phyloP scores from a whole-genome alignment of 139 green algal species.

The Monoraphidium neglectum region DNA sequence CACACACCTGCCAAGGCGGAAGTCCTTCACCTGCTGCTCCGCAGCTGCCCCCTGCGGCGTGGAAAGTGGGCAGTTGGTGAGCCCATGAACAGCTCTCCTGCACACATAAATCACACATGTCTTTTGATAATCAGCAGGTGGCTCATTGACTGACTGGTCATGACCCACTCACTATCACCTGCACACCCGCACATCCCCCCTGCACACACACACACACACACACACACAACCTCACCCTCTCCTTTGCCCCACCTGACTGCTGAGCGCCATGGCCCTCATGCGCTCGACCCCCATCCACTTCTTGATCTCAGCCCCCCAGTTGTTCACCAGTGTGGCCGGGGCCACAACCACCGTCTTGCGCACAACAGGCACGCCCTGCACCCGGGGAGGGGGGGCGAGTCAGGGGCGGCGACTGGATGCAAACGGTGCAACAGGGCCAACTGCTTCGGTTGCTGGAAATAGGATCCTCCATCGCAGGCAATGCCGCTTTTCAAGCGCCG shows the following conservation, averaged over 20 bases:
- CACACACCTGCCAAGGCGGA: slow-evolving; percentile 7
- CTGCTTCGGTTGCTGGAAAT: slow-evolving; percentile 18
- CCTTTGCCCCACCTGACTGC: not conserved
- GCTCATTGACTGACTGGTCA: too few species aligned
- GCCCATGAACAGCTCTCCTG: too few species aligned
- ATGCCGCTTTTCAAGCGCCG: too few species aligned
- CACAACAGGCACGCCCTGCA: slow-evolving; percentile 17
- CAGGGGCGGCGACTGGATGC: not conserved
- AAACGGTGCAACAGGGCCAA: slow-evolving; percentile 15
- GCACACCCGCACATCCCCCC: too few species aligned
- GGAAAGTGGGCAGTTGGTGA: too few species aligned
- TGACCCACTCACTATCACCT: too few species aligned
- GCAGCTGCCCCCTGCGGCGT: slow-evolving; percentile 38
- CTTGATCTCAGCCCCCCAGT: slow-evolving; percentile 77
- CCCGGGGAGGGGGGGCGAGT: not conserved
- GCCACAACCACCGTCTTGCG: slow-evolving; percentile 73
- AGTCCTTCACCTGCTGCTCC: slow-evolving; percentile 39
- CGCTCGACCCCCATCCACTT: slow-evolving; percentile 88
- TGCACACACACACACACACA: too few species aligned
- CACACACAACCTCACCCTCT: slow-evolving; percentile 20
- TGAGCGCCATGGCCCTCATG: slow-evolving; percentile 41
- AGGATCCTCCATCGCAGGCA: not conserved
- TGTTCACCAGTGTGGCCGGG: slow-evolving; percentile 70
- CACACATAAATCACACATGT: too few species aligned
- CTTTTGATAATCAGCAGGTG: too few species aligned